Evolutionary conservation across 768 basidiomycete genomes (phyloP), one percentile per base, ranked within the genome.

Genomic region (Pleurotus djamor): DNA sequence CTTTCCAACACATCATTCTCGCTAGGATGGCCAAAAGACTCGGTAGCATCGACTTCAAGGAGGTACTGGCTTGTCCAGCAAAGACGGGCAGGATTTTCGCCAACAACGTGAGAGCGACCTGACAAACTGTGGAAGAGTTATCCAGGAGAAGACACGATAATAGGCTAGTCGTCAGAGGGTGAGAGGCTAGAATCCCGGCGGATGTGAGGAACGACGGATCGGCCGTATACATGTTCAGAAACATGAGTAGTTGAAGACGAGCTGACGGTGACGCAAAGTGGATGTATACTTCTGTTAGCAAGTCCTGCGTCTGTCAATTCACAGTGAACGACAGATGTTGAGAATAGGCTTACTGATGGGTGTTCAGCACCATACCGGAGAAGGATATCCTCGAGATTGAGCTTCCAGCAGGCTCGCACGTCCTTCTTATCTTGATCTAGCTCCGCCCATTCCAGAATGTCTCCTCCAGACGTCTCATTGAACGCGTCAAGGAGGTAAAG

Each of bases 401-500:
- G 71, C 71, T 92, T 93, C 92, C 92, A 94, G 32, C 81, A 75
- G 12, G 79, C 76, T 63, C 81, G 78, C 66, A 78, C 80, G 57
- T 83, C 81, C 52, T 86, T 80, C 65, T 91, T 83, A 21, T 79
- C 81, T 62, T 79, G 77, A 65, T 87, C 83, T 57, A 92, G 72
- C 45, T 80, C 83, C 12, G 86, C 86, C 84, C 87, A 88, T 65
- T 93, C 92, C 37, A 94, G 67, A 34, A 86, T 79, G 67, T 94
- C 92, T 47, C 83, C 80, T 2, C 83, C 84, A 3, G 89, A 91
- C 17, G 81, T 82, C 66, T 91, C 91, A 66, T 89, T 88, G 68
- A 82, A 86, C 36, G 86, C 88, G 67, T 92, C 90, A 56, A 91
- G 74, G 14, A 94, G 78, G 67, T 92, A 92, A 14, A 91, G 77